Evolutionary conservation across 2,329 filamentous ascomycete species (phyloP), one percentile per base, ranked within the genome.

Genomic region (Alternaria arbusti): DNA sequence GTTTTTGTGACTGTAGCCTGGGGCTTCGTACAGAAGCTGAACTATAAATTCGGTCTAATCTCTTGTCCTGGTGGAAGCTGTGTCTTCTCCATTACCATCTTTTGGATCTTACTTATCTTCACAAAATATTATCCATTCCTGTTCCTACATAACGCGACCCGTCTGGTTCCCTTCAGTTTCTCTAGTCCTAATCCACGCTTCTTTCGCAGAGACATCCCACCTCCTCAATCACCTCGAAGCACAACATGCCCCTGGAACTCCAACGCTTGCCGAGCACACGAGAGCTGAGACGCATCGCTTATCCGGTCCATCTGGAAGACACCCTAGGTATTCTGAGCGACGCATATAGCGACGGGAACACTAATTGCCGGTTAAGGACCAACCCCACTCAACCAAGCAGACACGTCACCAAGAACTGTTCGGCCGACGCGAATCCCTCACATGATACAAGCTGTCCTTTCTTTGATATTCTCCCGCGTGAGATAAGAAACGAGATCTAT

Each of bases 301-400:
- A 36, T n/a, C 15, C 2, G 7, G n/a, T 0, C 32, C 2, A 36
- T 1, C 32, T 36, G 0, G 32, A 36, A 0, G 15, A n/a, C 15
- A 36, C 32, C 32, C 32, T n/a, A 4, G 3, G 8, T 36, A n/a
- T 36, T 0, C 32, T 36, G 32, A 36, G 32, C 32, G 32, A n/a
- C 32, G 32, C 15, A 36, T 5, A 0, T n/a, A 36, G 32, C 32
- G 32, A 36, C 7, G 2, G 4, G 32, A n/a, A 20, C 20, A 23
- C 23, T 23, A 26, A 9, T 9, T 26, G 25, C 25, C 8, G 8
- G 6, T 26, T 26, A 8, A 26, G 25, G 25, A 26, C 25, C 25
- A 26, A 26, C 6, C 25, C 25, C 25, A 26, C 25, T 26, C 25
- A 3, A 26, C 25, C 8, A 26, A 26, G 8, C 25, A 26, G 25